phyloP scores from a whole-genome alignment of 306 rosid species.

The Gillenia trifoliata region DNA sequence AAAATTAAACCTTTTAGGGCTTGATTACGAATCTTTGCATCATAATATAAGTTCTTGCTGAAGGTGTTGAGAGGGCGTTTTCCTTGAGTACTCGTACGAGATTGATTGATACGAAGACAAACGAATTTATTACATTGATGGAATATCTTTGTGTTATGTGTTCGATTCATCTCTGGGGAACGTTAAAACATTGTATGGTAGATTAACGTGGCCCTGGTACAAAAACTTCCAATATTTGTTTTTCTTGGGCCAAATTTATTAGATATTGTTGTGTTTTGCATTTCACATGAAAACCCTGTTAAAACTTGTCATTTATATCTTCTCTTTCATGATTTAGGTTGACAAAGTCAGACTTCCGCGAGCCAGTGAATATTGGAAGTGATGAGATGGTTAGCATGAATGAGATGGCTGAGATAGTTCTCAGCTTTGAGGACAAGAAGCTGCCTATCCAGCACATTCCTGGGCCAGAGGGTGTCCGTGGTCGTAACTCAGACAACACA shows the following conservation, averaged over 20 bases:
- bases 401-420: constrained; percentile 97
- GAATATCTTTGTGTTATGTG: background rate
- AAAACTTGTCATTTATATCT: background rate
- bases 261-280: background rate
- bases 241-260: background rate
- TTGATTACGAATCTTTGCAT: background rate
- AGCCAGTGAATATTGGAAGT: constrained; percentile 96
- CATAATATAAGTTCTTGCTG: background rate
- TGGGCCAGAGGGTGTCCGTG: constrained; percentile 98
- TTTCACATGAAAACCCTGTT: background rate
- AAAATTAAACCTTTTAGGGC: background rate
- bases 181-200: background rate
- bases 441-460: constrained; percentile 92
- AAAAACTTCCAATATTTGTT: background rate
- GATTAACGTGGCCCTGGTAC: background rate
- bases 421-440: constrained; percentile 77
- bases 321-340: constrained; percentile 39
- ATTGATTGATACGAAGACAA: background rate
- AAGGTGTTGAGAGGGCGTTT: background rate
- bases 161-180: background rate
- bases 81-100: background rate
- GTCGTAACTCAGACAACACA: constrained; percentile 96
- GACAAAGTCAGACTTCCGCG: constrained; percentile 95
- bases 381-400: constrained; percentile 99
- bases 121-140: background rate